A percentile compares a stretch with the other conserved stretches of the same genome.
Evolutionary conservation across 2,329 filamentous ascomycete species (phyloP).

Genomic region (Fusarium siculi): DNA sequence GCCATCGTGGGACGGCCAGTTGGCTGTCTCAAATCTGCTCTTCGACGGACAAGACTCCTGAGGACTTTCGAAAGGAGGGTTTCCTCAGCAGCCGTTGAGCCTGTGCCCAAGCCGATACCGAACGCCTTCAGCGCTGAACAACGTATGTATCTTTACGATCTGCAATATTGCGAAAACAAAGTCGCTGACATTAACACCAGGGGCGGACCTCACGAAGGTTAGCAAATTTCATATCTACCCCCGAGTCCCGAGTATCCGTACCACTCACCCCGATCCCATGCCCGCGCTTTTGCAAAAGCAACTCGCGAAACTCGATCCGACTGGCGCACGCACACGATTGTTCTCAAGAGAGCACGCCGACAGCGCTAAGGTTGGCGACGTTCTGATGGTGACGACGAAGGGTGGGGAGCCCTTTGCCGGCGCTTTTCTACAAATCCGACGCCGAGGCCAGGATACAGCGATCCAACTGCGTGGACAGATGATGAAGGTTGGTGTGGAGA

Average conservation of each 20-base stretch:
- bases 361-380: constrained; percentile 84
- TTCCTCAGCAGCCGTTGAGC: constrained; percentile 51
- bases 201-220: constrained; percentile 50
- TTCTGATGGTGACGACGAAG: constrained; percentile 87
- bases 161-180: neutral
- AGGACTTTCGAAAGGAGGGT: constrained; percentile 58
- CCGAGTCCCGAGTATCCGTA: constrained; percentile 64
- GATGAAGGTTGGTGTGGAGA: constrained; percentile 89
- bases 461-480: constrained; percentile 88
- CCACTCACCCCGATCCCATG: constrained; percentile 74
- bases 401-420: constrained; percentile 88
- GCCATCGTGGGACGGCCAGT: constrained; percentile 72
- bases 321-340: constrained; percentile 81
- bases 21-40: constrained; percentile 73
- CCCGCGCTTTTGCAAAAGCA: constrained; percentile 73
- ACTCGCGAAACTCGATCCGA: constrained; percentile 82
- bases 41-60: constrained; percentile 68
- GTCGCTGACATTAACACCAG: constrained; percentile 39
- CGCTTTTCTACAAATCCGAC: constrained; percentile 86
- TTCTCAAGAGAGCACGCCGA: constrained; percentile 84
- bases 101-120: constrained; percentile 19
- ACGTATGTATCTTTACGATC: constrained; percentile 45
- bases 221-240: constrained; percentile 64
- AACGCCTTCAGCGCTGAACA: constrained; percentile 48
- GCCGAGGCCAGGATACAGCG: constrained; percentile 88